Evolutionary conservation across 768 basidiomycete species (phyloP).

Genomic region (Suillus subalutaceus): DNA sequence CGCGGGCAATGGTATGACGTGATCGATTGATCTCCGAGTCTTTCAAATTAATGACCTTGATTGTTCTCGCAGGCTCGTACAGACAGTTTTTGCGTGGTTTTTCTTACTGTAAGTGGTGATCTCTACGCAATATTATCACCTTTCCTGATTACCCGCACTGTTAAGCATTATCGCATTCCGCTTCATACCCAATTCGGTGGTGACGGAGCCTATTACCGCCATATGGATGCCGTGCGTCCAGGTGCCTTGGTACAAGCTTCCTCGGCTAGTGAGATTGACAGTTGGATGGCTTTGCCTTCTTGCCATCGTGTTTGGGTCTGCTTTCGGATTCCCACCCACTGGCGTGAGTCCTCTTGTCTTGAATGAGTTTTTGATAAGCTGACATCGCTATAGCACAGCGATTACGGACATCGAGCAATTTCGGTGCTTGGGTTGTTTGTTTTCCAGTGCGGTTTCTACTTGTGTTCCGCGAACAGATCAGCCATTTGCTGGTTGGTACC

Average conservation of each 20-base stretch:
- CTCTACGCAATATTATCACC: not conserved
- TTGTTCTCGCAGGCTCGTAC: slow-evolving; percentile 58
- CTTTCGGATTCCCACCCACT: slow-evolving; percentile 75
- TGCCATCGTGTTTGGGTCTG: slow-evolving; percentile 81
- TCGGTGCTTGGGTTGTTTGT: slow-evolving; percentile 78
- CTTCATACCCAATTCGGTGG: slow-evolving; percentile 73
- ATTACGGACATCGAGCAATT: slow-evolving; percentile 81
- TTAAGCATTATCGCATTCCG: slow-evolving; percentile 77
- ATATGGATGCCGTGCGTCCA: slow-evolving; percentile 70
- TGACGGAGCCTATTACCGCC: slow-evolving; percentile 71
- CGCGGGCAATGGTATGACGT: slow-evolving; percentile 69
- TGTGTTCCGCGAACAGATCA: slow-evolving; percentile 62
- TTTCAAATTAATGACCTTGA: slow-evolving; percentile 6
- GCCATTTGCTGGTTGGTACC: slow-evolving; percentile 69
- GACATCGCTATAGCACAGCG: slow-evolving; percentile 46
- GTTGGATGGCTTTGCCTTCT: slow-evolving; percentile 80
- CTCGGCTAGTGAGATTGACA: slow-evolving; percentile 54
- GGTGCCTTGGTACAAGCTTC: slow-evolving; percentile 67
- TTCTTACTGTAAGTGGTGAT: slow-evolving; percentile 62
- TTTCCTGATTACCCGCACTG: not conserved
- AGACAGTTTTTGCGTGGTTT: slow-evolving; percentile 82
- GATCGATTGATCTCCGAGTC: not conserved
- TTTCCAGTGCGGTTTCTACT: slow-evolving; percentile 78
- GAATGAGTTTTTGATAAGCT: slow-evolving; percentile 17
- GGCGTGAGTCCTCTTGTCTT: slow-evolving; percentile 40